Conservation (phyloP, 2,329 filamentous ascomycete genomes). For the Xylaria sp. region DNA sequence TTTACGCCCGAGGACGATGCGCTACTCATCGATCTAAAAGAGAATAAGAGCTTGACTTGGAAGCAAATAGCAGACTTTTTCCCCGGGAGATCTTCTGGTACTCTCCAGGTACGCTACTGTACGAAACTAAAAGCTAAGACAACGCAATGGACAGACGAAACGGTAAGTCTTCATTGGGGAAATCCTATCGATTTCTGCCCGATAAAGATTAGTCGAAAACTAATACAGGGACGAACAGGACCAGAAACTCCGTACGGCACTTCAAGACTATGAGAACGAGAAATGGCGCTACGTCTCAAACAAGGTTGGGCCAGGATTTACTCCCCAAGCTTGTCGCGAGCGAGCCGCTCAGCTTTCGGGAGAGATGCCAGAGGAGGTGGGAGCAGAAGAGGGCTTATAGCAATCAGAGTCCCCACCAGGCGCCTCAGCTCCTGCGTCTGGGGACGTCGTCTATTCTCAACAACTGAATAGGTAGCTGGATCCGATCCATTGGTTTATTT, state of each 20-base stretch:
- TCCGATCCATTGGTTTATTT: constrained; percentile 15
- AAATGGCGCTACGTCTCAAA: constrained; percentile 91
- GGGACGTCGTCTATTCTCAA: constrained; percentile 54
- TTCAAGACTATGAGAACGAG: constrained; percentile 87
- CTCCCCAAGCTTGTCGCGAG: constrained; percentile 84
- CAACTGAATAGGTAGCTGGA: constrained; percentile 43
- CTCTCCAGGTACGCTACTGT: constrained; percentile 91
- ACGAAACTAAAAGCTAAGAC: constrained; percentile 95
- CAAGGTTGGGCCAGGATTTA: constrained; percentile 90
- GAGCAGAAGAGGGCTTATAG: constrained; percentile 52
- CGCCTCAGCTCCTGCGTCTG: constrained; percentile 51
- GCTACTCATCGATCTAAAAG: constrained; percentile 86
- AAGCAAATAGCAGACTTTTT: constrained; percentile 98
- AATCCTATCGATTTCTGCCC: background rate
- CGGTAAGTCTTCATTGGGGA: constrained; percentile 62
- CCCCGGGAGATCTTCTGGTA: constrained; percentile 86
- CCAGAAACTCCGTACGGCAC: constrained; percentile 74
- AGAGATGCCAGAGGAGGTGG: constrained; percentile 43
- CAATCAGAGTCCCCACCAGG: constrained; percentile 61
- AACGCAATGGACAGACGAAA: constrained; percentile 91
- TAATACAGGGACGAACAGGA: constrained; percentile 57
- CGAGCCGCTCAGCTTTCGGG: constrained; percentile 69
- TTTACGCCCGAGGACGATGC: constrained; percentile 93
- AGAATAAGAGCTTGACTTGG: constrained; percentile 94
- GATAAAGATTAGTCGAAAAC: background rate